A percentile compares a stretch with the other conserved stretches of the same genome.
These are phyloP conservation scores for Nematodospora anomalae DNA, from an alignment of 1,139 yeast species.

Conservation along the genomic window DNA sequence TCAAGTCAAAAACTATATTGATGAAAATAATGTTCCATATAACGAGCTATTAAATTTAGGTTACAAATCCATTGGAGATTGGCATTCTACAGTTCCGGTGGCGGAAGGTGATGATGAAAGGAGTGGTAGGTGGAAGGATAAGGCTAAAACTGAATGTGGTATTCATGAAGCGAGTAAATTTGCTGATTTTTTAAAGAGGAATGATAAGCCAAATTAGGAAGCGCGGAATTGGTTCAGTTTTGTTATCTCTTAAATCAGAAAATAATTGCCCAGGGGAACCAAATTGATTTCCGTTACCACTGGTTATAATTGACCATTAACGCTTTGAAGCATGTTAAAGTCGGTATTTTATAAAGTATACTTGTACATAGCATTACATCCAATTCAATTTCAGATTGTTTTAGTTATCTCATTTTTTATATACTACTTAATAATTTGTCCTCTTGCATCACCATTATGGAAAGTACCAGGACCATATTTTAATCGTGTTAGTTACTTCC, in stretches of 20 bases:
- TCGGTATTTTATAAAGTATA: background rate
- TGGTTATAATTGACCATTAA: no score
- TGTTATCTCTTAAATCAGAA: no score
- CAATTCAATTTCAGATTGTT: conserved; percentile 4
- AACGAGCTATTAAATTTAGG: conserved; percentile 83
- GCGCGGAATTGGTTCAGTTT: conserved; percentile 6
- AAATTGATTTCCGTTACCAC: background rate
- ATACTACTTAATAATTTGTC: conserved; percentile 45
- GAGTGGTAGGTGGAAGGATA: conserved; percentile 95
- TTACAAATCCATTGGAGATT: conserved; percentile 90
- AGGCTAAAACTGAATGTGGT: conserved; percentile 92
- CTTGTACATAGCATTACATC: conserved; percentile 1
- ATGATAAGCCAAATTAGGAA: conserved; percentile 1
- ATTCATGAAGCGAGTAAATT: conserved; percentile 81
- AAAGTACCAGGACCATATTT: conserved; percentile 62
- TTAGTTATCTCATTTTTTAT: conserved; percentile 10
- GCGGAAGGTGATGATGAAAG: conserved; percentile 92
- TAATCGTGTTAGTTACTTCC: conserved; percentile 46
- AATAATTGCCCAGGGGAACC: background rate
- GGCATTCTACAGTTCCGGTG: conserved; percentile 92
- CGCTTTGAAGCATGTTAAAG: conserved; percentile 5
- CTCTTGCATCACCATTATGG: conserved; percentile 50
- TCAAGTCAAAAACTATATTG: conserved; percentile 70
- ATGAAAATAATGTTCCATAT: conserved; percentile 74
- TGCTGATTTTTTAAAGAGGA: conserved; percentile 49